phyloP scores from a whole-genome alignment of 306 rosid genomes.

The Cucurbita ficifolia region DNA sequence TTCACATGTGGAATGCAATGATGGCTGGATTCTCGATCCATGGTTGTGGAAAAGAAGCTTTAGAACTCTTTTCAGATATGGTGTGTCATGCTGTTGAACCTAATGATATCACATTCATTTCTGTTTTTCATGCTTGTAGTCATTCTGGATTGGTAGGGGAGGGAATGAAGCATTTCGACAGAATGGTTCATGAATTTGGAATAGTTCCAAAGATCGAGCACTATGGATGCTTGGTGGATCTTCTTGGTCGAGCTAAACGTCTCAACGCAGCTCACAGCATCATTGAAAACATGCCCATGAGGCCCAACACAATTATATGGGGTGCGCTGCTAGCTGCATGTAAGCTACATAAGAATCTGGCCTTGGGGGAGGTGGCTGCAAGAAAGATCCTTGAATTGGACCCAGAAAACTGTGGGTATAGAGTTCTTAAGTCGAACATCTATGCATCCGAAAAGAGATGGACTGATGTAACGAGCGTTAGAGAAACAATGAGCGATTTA shows the following conservation, averaged over 20 bases:
- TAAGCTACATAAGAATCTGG: slow-evolving; percentile 28
- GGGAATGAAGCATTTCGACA: slow-evolving; percentile 31
- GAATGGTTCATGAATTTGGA: slow-evolving; percentile 26
- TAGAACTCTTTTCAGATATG: slow-evolving; percentile 36
- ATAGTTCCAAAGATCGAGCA: slow-evolving; percentile 46
- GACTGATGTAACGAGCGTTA: slow-evolving; percentile 31
- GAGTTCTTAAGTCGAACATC: slow-evolving; percentile 51
- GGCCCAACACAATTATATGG: slow-evolving; percentile 34
- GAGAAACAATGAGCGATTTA: slow-evolving; percentile 28
- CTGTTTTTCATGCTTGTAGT: slow-evolving; percentile 47
- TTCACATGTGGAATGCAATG: slow-evolving; percentile 50
- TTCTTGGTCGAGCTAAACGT: slow-evolving; percentile 44
- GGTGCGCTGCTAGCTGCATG: slow-evolving; percentile 59
- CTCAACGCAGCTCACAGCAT: slow-evolving; percentile 34
- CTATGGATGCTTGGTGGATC: slow-evolving; percentile 59
- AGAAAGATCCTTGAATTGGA: slow-evolving; percentile 38
- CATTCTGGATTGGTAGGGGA: slow-evolving; percentile 44
- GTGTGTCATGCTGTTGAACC: slow-evolving; percentile 25
- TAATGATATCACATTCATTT: slow-evolving; percentile 34
- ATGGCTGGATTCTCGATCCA: slow-evolving; percentile 56
- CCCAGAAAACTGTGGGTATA: slow-evolving; percentile 34
- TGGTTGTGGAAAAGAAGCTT: slow-evolving; percentile 37
- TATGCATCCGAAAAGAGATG: slow-evolving; percentile 48
- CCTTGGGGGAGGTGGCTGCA: slow-evolving; percentile 45
- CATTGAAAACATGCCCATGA: slow-evolving; percentile 40